phyloP scores from a whole-genome alignment of 306 rosid species.

The Dalbergia cochinchinensis region DNA sequence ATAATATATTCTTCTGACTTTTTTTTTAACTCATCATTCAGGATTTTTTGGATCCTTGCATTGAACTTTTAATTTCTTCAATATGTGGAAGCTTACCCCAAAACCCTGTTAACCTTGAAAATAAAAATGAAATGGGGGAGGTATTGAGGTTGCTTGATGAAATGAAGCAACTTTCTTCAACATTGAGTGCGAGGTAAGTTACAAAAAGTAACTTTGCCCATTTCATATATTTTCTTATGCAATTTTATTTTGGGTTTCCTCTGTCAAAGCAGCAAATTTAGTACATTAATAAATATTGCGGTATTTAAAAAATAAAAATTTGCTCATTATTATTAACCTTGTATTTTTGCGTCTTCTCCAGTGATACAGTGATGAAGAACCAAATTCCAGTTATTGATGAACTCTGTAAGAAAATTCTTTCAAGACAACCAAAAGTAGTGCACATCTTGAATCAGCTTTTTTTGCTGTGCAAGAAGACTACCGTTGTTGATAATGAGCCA shows the following conservation, averaged over 20 bases:
- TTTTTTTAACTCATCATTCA: not conserved
- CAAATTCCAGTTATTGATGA: slow-evolving; percentile 15
- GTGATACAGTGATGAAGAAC: slow-evolving; percentile 7
- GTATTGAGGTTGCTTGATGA: slow-evolving; percentile 38
- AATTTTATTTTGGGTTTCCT: not conserved
- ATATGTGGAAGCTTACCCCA: not conserved
- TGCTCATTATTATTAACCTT: not conserved
- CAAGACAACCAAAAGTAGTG: not conserved
- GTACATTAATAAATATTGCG: not conserved
- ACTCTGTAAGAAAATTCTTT: slow-evolving; percentile 11
- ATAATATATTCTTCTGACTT: not conserved
- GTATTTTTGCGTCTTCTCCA: not conserved
- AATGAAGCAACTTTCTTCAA: slow-evolving; percentile 42
- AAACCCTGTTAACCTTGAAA: not conserved
- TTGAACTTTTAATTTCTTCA: not conserved
- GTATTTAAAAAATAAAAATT: too few species aligned
- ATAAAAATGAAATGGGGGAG: slow-evolving; percentile 11
- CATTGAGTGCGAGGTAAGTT: slow-evolving; percentile 49
- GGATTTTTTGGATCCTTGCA: slow-evolving; percentile 19
- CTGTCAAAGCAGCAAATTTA: not conserved
- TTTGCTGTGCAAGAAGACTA: not conserved
- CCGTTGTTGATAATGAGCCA: slow-evolving; percentile 4
- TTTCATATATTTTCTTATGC: not conserved
- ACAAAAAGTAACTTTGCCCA: not conserved
- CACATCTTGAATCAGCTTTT: not conserved